Conservation (phyloP, 1,284 basidiomycete genomes). For the Boletus hoseneyae region DNA sequence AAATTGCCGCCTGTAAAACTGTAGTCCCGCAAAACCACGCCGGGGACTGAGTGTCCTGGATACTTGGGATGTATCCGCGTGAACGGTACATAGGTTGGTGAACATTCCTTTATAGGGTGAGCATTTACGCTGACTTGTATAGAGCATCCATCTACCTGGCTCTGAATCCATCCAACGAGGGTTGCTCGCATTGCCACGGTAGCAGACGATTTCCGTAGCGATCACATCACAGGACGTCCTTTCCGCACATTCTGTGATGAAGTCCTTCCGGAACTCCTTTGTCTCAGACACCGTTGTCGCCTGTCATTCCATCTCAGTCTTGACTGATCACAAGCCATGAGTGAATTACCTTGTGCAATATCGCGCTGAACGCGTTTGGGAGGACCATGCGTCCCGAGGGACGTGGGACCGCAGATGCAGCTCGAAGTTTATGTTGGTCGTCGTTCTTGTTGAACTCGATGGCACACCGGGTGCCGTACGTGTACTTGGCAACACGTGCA, state of each 20-base stretch:
- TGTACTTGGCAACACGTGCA: conserved; percentile 32
- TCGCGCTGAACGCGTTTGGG: conserved; percentile 31
- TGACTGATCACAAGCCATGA: neutral
- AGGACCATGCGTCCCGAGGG: conserved; percentile 34
- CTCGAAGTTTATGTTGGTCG: conserved; percentile 32
- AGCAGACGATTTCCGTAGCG: conserved; percentile 37
- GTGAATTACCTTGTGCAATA: conserved; percentile 33
- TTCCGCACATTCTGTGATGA: conserved; percentile 34
- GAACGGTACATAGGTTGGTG: conserved; percentile 42
- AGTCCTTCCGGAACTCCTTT: conserved; percentile 42
- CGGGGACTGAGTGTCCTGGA: conserved; percentile 30
- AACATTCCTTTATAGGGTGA: conserved; percentile 37
- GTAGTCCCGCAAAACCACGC: conserved; percentile 30
- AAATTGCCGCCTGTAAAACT: conserved; percentile 40
- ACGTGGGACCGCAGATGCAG: conserved; percentile 19
- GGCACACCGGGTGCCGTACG: conserved; percentile 34
- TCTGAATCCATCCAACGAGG: conserved; percentile 47
- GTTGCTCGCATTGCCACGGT: conserved; percentile 36
- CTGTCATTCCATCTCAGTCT: conserved; percentile 22
- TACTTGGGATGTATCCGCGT: conserved; percentile 39
- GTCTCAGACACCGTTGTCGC: conserved; percentile 34
- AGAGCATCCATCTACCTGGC: conserved; percentile 31
- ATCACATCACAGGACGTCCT: conserved; percentile 27
- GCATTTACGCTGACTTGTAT: neutral
- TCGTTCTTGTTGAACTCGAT: conserved; percentile 29